Evolutionary conservation across 2,329 filamentous ascomycete genomes (phyloP).

Genomic region (Xylaria sp.): DNA sequence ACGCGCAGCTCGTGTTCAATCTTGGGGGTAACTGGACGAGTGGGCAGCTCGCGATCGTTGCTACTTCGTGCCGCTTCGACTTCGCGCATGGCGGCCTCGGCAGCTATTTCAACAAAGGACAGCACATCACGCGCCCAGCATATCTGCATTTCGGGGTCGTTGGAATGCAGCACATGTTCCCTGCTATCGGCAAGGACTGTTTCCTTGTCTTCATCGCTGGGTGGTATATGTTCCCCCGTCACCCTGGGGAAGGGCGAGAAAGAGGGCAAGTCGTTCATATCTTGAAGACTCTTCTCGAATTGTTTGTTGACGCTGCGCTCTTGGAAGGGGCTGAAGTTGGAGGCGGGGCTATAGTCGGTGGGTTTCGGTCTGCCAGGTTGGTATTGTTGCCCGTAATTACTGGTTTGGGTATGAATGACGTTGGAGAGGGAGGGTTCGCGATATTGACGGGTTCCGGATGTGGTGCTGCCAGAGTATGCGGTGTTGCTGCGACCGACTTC

Average conservation of each 20-base stretch:
- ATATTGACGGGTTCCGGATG: slow-evolving; percentile 48
- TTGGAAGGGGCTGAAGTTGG: slow-evolving; percentile 55
- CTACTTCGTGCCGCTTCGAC: slow-evolving; percentile 49
- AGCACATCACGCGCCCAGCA: slow-evolving; percentile 96
- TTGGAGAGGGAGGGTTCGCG: slow-evolving; percentile 58
- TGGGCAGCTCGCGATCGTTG: slow-evolving; percentile 51
- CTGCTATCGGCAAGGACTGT: slow-evolving; percentile 87
- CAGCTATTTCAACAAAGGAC: slow-evolving; percentile 84
- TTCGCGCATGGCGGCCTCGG: slow-evolving; percentile 79
- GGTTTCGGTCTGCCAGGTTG: slow-evolving; percentile 46
- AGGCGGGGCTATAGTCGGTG: slow-evolving; percentile 49
- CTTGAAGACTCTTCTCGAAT: slow-evolving; percentile 54
- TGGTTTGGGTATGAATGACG: slow-evolving; percentile 47
- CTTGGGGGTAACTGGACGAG: slow-evolving; percentile 80
- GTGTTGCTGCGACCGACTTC: slow-evolving; percentile 55
- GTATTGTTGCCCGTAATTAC: slow-evolving; percentile 47
- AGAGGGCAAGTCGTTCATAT: slow-evolving; percentile 70
- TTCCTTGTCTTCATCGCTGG: slow-evolving; percentile 94
- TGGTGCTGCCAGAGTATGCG: slow-evolving; percentile 44
- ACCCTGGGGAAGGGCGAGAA: slow-evolving; percentile 94
- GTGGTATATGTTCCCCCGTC: slow-evolving; percentile 86
- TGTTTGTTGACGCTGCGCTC: slow-evolving; percentile 51
- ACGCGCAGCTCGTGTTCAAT: slow-evolving; percentile 87
- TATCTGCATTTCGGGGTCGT: slow-evolving; percentile 95
- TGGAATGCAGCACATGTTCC: slow-evolving; percentile 85